phyloP scores from a whole-genome alignment of 1,139 yeast genomes.

The Saccharomycopsis crataegensis region DNA sequence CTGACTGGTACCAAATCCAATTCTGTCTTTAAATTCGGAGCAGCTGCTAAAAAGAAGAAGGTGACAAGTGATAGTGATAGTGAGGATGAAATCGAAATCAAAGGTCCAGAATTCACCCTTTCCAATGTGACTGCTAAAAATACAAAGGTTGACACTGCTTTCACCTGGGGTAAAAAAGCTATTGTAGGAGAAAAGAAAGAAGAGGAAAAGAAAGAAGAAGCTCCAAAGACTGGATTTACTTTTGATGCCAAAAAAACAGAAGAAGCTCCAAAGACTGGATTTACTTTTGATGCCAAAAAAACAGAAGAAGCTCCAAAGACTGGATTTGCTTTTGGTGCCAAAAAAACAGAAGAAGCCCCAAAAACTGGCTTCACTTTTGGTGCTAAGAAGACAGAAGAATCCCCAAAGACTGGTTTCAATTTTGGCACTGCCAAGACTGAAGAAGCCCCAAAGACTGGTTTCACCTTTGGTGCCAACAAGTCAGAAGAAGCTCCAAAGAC shows the following conservation, averaged over 20 bases:
- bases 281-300: slow-evolving; percentile 26
- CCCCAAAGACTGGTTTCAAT: background rate
- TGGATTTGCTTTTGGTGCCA: background rate
- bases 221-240: slow-evolving; percentile 27
- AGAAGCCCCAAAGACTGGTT: background rate
- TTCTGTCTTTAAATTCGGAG: slow-evolving; percentile 53
- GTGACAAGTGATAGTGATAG: slow-evolving; percentile 34
- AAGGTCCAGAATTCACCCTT: slow-evolving; percentile 16
- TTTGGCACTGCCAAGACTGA: background rate
- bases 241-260: slow-evolving; percentile 25
- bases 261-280: slow-evolving; percentile 25
- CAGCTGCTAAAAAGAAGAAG: slow-evolving; percentile 33
- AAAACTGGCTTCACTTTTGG: slow-evolving; percentile 31
- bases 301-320: background rate
- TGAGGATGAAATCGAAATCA: slow-evolving; percentile 35
- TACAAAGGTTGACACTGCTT: slow-evolving; percentile 19
- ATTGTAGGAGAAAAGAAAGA: slow-evolving; percentile 2
- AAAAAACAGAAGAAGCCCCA: background rate
- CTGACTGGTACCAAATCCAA: slow-evolving; percentile 28
- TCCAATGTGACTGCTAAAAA: slow-evolving; percentile 4
- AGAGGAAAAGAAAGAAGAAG: background rate
- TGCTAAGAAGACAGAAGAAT: slow-evolving; percentile 3
- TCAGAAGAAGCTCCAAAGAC: background rate
- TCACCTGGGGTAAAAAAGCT: slow-evolving; percentile 21
- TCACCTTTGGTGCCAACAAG: background rate